Base-by-base conservation (phyloP, 345 rosid species). In the Capsella bursapastoris region DNA sequence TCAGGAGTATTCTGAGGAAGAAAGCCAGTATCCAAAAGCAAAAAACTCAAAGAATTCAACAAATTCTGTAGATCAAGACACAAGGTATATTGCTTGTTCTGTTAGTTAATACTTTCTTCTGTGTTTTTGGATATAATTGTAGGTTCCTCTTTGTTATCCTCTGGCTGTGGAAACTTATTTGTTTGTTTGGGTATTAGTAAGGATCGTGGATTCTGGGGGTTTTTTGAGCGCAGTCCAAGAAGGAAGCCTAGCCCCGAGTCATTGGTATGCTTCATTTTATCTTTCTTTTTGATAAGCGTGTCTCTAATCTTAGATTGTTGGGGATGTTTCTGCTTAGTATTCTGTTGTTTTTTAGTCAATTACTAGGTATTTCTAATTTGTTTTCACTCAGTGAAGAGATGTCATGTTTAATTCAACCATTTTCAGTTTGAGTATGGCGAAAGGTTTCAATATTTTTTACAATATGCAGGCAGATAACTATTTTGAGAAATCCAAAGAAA, bases 161-260 rank as follows among this genome's bases (percentile, higher is more conserved):
- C 67, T 65, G 77, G 59, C 40, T 47, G 28, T 67, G 16, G 61
- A 73, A 75, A 60, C 59, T 43, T 37, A 38, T 4, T 57, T 43
- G 44, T 31, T 45, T 15, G 44, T 34, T 68, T 47, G 37, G 64
- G 44, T 71, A 57, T 68, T 82, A 75, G 86, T 61, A 82, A 69
- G 77, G 82, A 84, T 75, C 84, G 76, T 79, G 91, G 96, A 76
- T 68, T 83, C 47, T 89, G 91, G 92, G 84, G 83, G 76, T 71
- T 83, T 82, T 80, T 86, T 66, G 69, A 12, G 31, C 81, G 56
- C 71, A 62, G 81, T 72, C 79, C 86, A 68, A 55, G 57, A 45
- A 79, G 78, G 76, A 86, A 82, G 67, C 72, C 82, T 74, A 82
- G 34, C 53, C 61, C 83, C 11, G 83, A 82, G 63, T 59, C 74